Base-by-base conservation (phyloP, 75 land plant genomes). In the Adiantum capillusveneris region DNA sequence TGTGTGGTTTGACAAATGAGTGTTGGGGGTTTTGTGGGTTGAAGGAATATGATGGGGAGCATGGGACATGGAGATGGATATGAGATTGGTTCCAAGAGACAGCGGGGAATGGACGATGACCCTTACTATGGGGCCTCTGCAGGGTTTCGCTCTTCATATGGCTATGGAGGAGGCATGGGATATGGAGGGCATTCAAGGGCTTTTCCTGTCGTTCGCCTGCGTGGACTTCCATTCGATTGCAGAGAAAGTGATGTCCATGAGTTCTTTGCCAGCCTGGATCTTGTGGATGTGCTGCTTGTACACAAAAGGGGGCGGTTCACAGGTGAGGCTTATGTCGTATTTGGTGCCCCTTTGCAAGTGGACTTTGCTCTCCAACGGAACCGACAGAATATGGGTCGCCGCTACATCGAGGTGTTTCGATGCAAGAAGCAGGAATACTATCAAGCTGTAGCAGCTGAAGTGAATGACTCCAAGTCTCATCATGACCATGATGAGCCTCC, bases 151-250 rank as follows among this genome's bases (percentile, higher is more conserved):
- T 71, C 55, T 21, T 59, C 75, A 12, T 82, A 74, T 20, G 53
- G 66, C 65, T 66, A 63, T 45, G 70, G 81, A 6, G 54, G 75
- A 27, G 51, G 62, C 46, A 55, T 59, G 7, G 36, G 56, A 19
- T 36, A 6, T 45, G 59, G 59, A 74, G 59, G 64, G 64, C 73
- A 18, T 29, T 70, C 44, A 28, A 71, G 37, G 37, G 37, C 37
- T 31, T 83, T 91, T 57, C 91, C 91, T 13, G 92, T 84, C 29
- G 92, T 86, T 46, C 84, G 91, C 3, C 68, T 84, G 24, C 71
- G 97, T 20, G 97, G 97, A 0, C 77, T 91, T 25, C 97, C 97
- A 9, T 91, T 91, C 77, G 74, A 87, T 76, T 91, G 97, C 71
- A 64, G 75, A 9, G 91, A 90, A 29, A 69, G 75, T 21, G 96